phyloP scores from a whole-genome alignment of 2,329 filamentous ascomycete species.

The Tolypocladium sp. region DNA sequence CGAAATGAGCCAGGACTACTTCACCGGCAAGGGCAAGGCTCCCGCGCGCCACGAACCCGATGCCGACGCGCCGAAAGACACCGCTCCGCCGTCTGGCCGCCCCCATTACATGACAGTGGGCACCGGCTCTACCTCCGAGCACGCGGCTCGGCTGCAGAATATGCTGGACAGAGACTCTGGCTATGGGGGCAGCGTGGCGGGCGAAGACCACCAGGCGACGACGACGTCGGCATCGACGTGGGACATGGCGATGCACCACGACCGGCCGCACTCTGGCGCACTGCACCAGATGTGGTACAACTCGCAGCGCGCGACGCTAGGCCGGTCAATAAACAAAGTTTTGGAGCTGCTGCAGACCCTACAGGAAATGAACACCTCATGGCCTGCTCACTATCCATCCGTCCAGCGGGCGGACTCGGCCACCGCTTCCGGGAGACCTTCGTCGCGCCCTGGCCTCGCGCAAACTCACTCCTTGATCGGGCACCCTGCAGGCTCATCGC shows the following conservation, averaged over 20 bases:
- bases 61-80: conserved; percentile 16
- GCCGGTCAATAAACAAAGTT: conserved; percentile 76
- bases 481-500: conserved; percentile 30
- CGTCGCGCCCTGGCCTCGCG: conserved; percentile 50
- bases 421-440: conserved; percentile 31
- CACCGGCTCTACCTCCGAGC: conserved; percentile 69
- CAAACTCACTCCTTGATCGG: conserved; percentile 54
- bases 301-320: conserved; percentile 79
- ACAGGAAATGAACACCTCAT: conserved; percentile 80
- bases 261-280: conserved; percentile 59
- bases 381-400: conserved; percentile 93
- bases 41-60: conserved; percentile 23
- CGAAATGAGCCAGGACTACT: conserved; percentile 54
- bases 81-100: conserved; percentile 17
- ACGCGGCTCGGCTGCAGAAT: conserved; percentile 70
- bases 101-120: conserved; percentile 86
- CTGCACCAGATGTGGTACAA: conserved; percentile 94
- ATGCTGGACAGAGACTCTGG: conserved; percentile 84
- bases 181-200: conserved; percentile 72
- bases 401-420: conserved; percentile 51
- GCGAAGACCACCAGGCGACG: conserved; percentile 42
- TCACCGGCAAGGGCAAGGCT: conserved; percentile 44
- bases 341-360: conserved; percentile 76
- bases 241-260: conserved; percentile 33
- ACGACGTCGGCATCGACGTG: conserved; percentile 19